Conservation (phyloP, 2,329 filamentous ascomycete genomes). For the Diaporthe helianthi region DNA sequence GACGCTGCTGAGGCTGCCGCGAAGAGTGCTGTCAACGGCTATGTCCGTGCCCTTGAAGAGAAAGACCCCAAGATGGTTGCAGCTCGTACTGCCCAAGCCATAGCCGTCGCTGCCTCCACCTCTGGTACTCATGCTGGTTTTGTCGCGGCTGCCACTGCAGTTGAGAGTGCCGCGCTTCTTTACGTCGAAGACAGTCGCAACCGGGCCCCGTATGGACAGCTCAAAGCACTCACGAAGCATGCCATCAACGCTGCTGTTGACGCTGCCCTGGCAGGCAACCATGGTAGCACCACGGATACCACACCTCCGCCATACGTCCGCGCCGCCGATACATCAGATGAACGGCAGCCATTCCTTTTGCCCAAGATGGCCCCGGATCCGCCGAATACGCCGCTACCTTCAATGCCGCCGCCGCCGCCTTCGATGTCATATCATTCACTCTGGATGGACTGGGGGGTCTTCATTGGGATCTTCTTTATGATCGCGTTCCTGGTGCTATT, state of each 20-base stretch:
- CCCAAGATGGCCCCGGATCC: too few relatives aligned
- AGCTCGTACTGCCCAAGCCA: background rate
- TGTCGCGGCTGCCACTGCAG: background rate
- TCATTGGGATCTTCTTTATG: too few relatives aligned
- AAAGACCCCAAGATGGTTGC: background rate
- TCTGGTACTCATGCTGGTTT: background rate
- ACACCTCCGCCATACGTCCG: background rate
- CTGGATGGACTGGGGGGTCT: too few relatives aligned
- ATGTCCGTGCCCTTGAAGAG: background rate
- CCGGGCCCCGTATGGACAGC: fast-evolving
- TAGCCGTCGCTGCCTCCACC: background rate
- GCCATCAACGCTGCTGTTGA: background rate
- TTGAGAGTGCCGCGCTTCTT: background rate
- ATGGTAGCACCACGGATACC: background rate
- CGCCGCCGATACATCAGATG: background rate
- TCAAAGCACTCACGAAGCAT: fast-evolving
- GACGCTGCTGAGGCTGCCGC: background rate
- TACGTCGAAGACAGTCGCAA: background rate
- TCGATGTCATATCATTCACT: too few relatives aligned
- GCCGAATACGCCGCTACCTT: too few relatives aligned
- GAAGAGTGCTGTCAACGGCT: background rate
- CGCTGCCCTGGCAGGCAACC: background rate
- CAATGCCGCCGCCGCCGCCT: background rate
- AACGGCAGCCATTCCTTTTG: background rate
- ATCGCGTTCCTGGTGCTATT: too few relatives aligned